Conservation (phyloP, 2,329 filamentous ascomycete species). For the Botrytis cinerea region DNA sequence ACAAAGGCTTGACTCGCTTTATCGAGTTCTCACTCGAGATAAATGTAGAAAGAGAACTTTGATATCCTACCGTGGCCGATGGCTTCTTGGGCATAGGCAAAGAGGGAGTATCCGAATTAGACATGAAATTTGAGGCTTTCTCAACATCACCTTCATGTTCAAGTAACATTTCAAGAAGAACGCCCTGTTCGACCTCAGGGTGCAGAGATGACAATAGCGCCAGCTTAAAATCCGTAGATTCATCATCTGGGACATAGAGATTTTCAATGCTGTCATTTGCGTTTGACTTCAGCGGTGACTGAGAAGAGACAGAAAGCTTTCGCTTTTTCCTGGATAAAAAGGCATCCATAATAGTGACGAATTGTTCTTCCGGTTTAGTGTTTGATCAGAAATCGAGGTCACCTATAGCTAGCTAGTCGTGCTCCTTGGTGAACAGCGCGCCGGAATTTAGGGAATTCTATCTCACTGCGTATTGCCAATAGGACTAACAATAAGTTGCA, state of each 20-base stretch:
- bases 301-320: conserved; percentile 42
- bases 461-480: background rate
- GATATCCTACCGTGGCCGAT: conserved; percentile 49
- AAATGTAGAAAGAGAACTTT: conserved; percentile 64
- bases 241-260: conserved; percentile 49
- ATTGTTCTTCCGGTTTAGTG: background rate
- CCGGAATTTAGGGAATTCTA: background rate
- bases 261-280: conserved; percentile 34
- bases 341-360: conserved; percentile 52
- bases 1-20: conserved; percentile 56
- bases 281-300: background rate
- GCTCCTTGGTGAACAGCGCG: background rate
- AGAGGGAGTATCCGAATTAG: conserved; percentile 29
- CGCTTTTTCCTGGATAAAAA: conserved; percentile 59
- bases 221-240: conserved; percentile 87
- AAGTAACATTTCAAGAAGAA: conserved; percentile 76
- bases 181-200: conserved; percentile 61
- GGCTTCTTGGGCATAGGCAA: conserved; percentile 37
- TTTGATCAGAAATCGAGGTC: background rate
- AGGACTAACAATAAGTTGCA: background rate
- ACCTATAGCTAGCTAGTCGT: background rate
- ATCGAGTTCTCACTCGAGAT: conserved; percentile 27
- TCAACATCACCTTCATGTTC: conserved; percentile 76
- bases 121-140: conserved; percentile 60
- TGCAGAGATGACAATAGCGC: conserved; percentile 80